Base-by-base conservation (phyloP, 1,139 yeast species). In the Candida tetrigidarum region DNA sequence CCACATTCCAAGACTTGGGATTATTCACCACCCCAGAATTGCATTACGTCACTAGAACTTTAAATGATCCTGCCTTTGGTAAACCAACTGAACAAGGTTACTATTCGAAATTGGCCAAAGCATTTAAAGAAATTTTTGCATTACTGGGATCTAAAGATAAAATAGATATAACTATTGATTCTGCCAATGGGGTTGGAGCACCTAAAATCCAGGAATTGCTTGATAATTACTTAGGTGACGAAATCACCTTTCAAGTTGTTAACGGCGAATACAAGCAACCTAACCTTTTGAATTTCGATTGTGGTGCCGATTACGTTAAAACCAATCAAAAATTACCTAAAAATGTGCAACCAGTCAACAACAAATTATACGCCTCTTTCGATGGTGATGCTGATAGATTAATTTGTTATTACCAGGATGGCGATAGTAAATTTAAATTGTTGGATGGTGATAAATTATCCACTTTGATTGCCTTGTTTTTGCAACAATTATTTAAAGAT, bases 381-480 rank as follows among this genome's bases (percentile, higher is more conserved):
- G 99, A 93, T 62, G 99, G 99, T 40, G 99, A 93, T 63, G 99
- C 99, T 4, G 99, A 93, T 63, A 78, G 99, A 58, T 84, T 93
- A 46, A 88, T 93, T 22, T 90, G 91, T 59, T 93, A 90, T 67
- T 91, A 83, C 64, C 71, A 75, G 37, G 80, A 78, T 46, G 62
- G 60, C 1, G 54, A 62, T 4, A 68, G 66, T 2, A 61, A 63
- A 29, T 93, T 93, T 69, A 76, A 78, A 37, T 71, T 93, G 37
- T 74, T 93, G 47, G 99, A 93, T 58, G 99, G 99, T 49, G 99
- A 93, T 67, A 91, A 90, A 66, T 86, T 92, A 53, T 86, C 98
- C 2, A 86, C 97, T 0, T 69, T 93, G 48, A 79, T 89, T 48
- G 96, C 97, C 1, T 74, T 76, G 42, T 86, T 83, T 62, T 74